A percentile compares a stretch with the other conserved stretches of the same genome.
phyloP scores from a whole-genome alignment of 257 asterid species.

The Scutellaria barbata region DNA sequence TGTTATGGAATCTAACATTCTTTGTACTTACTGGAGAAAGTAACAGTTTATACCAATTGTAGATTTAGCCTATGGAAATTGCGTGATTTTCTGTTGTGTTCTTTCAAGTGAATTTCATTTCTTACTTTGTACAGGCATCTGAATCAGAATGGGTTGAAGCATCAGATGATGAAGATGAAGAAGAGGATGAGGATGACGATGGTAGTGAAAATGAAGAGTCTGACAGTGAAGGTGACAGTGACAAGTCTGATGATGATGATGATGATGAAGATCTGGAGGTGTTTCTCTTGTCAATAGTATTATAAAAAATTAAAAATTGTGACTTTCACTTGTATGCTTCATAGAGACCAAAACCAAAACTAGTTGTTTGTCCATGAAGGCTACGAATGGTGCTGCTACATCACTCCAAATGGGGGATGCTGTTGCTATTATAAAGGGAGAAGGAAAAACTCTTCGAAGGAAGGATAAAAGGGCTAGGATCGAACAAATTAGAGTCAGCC shows the following conservation, averaged over 20 bases:
- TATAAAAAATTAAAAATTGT: slow-evolving; percentile 3
- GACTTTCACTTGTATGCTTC: slow-evolving; percentile 1
- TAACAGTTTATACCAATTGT: not conserved
- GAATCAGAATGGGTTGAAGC: slow-evolving; percentile 96
- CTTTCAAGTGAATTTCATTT: slow-evolving; percentile 30
- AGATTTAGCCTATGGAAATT: slow-evolving; percentile 14
- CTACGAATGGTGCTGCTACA: slow-evolving; percentile 45
- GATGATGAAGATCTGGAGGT: slow-evolving; percentile 75
- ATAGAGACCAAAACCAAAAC: not conserved
- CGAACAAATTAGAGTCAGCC: slow-evolving; percentile 95
- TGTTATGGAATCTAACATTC: not conserved
- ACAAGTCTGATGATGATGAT: slow-evolving; percentile 66
- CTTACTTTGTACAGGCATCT: slow-evolving; percentile 63
- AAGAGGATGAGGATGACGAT: slow-evolving; percentile 69
- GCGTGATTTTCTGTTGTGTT: not conserved
- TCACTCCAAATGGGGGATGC: slow-evolving; percentile 79
- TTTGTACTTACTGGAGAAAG: too few relatives aligned
- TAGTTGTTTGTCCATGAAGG: slow-evolving; percentile 47
- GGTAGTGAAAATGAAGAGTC: slow-evolving; percentile 59
- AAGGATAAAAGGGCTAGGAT: slow-evolving; percentile 89
- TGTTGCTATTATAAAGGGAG: slow-evolving; percentile 88
- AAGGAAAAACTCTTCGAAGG: slow-evolving; percentile 78
- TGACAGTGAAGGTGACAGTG: slow-evolving; percentile 64
- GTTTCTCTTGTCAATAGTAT: slow-evolving; percentile 34
- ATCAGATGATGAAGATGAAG: slow-evolving; percentile 68